phyloP scores from a whole-genome alignment of 345 rosid genomes.

The Barbarea vulgaris region DNA sequence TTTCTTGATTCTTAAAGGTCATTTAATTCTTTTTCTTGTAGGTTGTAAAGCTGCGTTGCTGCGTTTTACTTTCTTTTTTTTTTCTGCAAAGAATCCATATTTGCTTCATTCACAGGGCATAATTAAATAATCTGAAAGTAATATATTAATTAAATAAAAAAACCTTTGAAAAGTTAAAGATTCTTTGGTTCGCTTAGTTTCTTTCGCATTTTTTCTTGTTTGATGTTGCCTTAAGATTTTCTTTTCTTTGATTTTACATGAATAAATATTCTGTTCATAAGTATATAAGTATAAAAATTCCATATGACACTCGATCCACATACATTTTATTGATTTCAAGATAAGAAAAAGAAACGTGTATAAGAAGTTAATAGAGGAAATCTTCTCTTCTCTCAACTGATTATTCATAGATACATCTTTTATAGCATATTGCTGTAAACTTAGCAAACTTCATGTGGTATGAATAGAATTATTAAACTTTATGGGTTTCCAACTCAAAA shows the following conservation, averaged over 20 bases:
- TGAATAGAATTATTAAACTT: background rate
- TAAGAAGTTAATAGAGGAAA: no score
- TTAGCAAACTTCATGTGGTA: background rate
- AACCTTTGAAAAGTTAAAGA: constrained; percentile 1
- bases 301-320: background rate
- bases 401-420: background rate
- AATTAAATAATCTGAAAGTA: constrained; percentile 22
- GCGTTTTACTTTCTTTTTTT: background rate
- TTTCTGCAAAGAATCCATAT: constrained; percentile 30
- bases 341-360: no score
- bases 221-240: background rate
- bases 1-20: constrained; percentile 40
- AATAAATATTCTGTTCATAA: background rate
- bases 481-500: no score
- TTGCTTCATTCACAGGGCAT: constrained; percentile 39
- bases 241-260: background rate
- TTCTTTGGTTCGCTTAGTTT: constrained; percentile 30
- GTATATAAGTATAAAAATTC: background rate
- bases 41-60: constrained; percentile 33
- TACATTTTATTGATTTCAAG: no score
- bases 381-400: background rate
- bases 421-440: background rate
- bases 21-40: constrained; percentile 18
- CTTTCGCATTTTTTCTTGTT: constrained; percentile 6
- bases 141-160: background rate